Conservation (phyloP, 2,329 filamentous ascomycete species). For the Orbilia quercus region DNA sequence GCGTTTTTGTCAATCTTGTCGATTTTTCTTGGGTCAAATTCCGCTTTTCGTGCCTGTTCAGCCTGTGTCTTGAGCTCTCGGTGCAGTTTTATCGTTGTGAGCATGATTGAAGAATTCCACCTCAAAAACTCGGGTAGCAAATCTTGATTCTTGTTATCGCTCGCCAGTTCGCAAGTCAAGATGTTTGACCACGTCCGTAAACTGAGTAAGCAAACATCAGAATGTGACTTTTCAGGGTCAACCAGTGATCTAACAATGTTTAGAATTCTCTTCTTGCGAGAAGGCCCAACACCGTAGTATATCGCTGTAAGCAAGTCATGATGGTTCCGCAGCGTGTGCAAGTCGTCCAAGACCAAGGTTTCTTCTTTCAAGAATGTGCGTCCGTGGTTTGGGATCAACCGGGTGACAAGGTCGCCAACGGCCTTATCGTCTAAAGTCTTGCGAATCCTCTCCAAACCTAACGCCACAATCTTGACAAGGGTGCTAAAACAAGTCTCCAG, state of each 20-base stretch:
- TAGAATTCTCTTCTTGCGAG: conserved; percentile 61
- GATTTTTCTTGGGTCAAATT: conserved; percentile 19
- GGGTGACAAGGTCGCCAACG: conserved; percentile 71
- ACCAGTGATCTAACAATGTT: conserved; percentile 71
- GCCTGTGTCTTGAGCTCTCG: conserved; percentile 66
- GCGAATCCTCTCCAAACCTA: conserved; percentile 69
- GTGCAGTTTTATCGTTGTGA: conserved; percentile 71
- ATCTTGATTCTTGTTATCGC: conserved; percentile 63
- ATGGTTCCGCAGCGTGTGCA: conserved; percentile 75
- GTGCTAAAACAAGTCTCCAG: conserved; percentile 75
- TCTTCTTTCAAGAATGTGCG: conserved; percentile 74
- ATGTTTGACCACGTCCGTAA: conserved; percentile 73
- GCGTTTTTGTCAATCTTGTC: conserved; percentile 21
- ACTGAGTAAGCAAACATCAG: conserved; percentile 75
- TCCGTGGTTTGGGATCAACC: conserved; percentile 74
- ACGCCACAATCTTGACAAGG: conserved; percentile 73
- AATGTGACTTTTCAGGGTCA: conserved; percentile 71
- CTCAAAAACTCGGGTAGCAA: conserved; percentile 67
- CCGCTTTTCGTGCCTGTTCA: conserved; percentile 22
- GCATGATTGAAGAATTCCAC: conserved; percentile 72
- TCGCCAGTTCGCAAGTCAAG: conserved; percentile 70
- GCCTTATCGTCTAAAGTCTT: conserved; percentile 68
- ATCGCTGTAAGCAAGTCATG: conserved; percentile 75
- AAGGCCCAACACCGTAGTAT: conserved; percentile 73
- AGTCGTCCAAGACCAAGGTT: conserved; percentile 70